Base-by-base conservation (phyloP, 345 rosid genomes). In the Gynandropsis gynandra region DNA sequence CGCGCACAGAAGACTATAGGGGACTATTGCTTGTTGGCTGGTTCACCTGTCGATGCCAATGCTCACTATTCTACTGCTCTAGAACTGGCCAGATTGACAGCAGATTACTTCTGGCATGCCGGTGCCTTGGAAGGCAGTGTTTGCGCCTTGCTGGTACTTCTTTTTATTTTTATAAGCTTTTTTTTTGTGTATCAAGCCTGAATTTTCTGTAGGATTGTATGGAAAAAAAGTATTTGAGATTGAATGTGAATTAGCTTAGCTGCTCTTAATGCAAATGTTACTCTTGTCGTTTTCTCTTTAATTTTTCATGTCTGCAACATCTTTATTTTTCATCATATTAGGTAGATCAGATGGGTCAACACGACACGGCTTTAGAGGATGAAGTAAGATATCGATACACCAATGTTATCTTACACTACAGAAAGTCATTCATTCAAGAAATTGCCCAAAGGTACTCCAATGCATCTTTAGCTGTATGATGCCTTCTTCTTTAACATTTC, bases 1-100 rank as follows among this genome's bases (percentile, higher is more conserved):
- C 87, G 97, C 21, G 95, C 94, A 17, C 99, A 93, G 50, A 93
- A 93, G 78, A 88, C 94, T 10, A 93, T 85, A n/a, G 99, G 99
- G 63, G 99, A 88, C 75, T 93, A 93, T 47, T 88, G 92, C 65
- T 76, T 93, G 74, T 66, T 93, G 74, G 99, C 97, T 16, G 99
- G 97, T 56, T 93, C 99, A 20, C 99, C 99, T 65, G 87, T 85
- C 72, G 99, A 88, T 83, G 95, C 99, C 50, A 83, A 88, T 70
- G 97, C 95, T 18, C 99, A 93, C 62, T 93, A 88, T 77, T 69
- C 79, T 17, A 93, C 99, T 24, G 97, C 99, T 16, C 31, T 83
- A 37, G 97, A 88, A 31, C 80, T 93, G 9, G 93, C 97, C 17
- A 85, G 99, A 63, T 63, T 81, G 75, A 88, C 97, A 16, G 77